Base-by-base conservation (phyloP, 371 early-diverging fungal species). In the Capillidium rhysosporum region DNA sequence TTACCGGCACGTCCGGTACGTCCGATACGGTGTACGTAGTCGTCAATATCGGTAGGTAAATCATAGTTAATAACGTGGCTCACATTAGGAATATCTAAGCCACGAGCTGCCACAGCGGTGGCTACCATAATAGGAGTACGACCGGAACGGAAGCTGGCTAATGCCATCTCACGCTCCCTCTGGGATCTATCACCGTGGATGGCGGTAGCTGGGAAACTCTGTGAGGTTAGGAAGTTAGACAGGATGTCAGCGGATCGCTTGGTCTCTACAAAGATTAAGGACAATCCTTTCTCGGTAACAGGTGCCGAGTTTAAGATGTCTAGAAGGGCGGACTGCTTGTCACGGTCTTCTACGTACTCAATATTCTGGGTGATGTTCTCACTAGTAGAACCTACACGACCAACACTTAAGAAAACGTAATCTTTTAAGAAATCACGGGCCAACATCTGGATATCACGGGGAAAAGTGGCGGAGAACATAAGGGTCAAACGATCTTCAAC, bases 91-190 rank as follows among this genome's bases (percentile, higher is more conserved):
- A 86, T 86, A 68, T 88, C 99, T 26, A 99, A 70, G 60, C 99
- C 99, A 76, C 99, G 86, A 28, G 98, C 93, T 54, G 97, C 99
- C 8, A 99, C 96, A 57, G 98, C 99, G 24, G 99, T 99, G 26
- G 98, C 98, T 8, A 99, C 95, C 73, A 99, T 76, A 61, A 98
- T 78, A 9, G 93, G 90, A 21, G 87, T 82, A 45, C 85, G 80
- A 24, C 88, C 93, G 18, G 80, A 70, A 61, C 86, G 83, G 86
- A 98, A 99, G 41, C 73, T 74, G 46, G 77, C 77, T 14, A 98
- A 70, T 24, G 93, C 95, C 51, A 77, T 76, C 68, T 98, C 98
- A 65, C 99, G 92, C 66, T 95, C 94, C 39, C 84, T 76, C 69
- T 98, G 96, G 26, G 89, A 84, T 56, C 93, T 83, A 65, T 94